Evolutionary conservation across 345 rosid species (phyloP).

Genomic region (Syzygium oleosum): DNA sequence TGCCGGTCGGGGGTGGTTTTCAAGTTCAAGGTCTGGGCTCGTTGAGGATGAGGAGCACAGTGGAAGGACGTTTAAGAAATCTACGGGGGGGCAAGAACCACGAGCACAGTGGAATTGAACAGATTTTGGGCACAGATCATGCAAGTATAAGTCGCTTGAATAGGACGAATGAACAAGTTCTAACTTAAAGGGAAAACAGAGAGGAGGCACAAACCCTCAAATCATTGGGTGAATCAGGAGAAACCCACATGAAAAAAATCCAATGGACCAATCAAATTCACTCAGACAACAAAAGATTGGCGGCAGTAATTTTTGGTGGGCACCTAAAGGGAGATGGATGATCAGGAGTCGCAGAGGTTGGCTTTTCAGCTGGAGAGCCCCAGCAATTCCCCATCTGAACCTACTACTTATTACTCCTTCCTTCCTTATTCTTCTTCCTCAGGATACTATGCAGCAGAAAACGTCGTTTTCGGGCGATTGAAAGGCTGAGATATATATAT

Average conservation of each 20-base stretch:
- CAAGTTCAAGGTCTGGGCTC: neutral
- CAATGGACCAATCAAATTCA: neutral
- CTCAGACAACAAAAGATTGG: neutral
- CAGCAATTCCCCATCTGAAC: constrained; percentile 33
- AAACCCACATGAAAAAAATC: constrained; percentile 11
- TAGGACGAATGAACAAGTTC: neutral
- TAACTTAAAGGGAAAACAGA: neutral
- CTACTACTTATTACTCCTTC: neutral
- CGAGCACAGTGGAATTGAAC: neutral
- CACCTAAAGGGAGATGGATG: constrained; percentile 46
- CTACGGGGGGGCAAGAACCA: neutral
- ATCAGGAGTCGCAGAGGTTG: constrained; percentile 44
- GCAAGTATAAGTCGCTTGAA: neutral
- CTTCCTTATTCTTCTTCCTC: neutral
- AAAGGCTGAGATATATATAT: no score
- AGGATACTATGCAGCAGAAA: no score
- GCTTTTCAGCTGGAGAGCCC: constrained; percentile 34
- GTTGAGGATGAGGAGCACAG: neutral
- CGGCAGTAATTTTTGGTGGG: neutral
- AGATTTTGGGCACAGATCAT: neutral
- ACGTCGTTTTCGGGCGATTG: no score
- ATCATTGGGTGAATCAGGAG: neutral
- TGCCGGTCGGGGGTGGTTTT: constrained; percentile 19
- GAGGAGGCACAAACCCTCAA: neutral
- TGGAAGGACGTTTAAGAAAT: neutral